Evolutionary conservation across 495 filamentous ascomycete species (phyloP).

Genomic region (Durotheca rogersii): DNA sequence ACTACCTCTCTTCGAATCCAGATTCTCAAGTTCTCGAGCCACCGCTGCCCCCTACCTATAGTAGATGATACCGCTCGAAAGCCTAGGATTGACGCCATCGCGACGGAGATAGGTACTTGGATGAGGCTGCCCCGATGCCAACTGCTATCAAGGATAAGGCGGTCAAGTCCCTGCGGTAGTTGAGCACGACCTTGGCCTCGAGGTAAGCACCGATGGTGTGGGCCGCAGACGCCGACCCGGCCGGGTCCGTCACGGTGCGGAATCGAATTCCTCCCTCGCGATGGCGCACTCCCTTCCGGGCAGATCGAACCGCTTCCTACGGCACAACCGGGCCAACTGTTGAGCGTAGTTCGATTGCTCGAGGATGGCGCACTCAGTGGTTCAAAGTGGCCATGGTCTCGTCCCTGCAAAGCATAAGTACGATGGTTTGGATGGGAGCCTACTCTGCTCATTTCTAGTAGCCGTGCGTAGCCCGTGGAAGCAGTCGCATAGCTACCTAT

Average conservation of each 20-base stretch:
- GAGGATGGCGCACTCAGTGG: constrained; percentile 63
- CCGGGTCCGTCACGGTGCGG: constrained; percentile 61
- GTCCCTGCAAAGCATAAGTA: constrained; percentile 57
- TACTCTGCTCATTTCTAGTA: no score
- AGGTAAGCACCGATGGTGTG: constrained; percentile 67
- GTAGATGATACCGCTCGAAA: no score
- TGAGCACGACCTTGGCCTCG: constrained; percentile 64
- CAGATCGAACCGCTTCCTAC: constrained; percentile 26
- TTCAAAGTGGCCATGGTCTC: constrained; percentile 64
- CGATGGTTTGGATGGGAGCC: no score
- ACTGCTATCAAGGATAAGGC: neutral
- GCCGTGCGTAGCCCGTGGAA: no score
- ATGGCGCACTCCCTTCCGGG: constrained; percentile 36
- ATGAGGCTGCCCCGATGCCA: neutral
- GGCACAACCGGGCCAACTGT: constrained; percentile 44
- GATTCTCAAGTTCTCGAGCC: neutral
- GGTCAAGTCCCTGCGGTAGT: constrained; percentile 50
- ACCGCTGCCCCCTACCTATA: no score
- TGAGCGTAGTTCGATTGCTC: constrained; percentile 60
- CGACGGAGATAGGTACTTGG: neutral
- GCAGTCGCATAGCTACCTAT: no score
- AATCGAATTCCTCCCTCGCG: constrained; percentile 59
- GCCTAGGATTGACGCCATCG: neutral
- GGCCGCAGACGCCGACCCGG: constrained; percentile 58
- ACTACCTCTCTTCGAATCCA: no score